Evolutionary conservation across 129 eudicot genomes (phyloP), one percentile per base, ranked within the genome.

Genomic region (Scalesia atractyloides): DNA sequence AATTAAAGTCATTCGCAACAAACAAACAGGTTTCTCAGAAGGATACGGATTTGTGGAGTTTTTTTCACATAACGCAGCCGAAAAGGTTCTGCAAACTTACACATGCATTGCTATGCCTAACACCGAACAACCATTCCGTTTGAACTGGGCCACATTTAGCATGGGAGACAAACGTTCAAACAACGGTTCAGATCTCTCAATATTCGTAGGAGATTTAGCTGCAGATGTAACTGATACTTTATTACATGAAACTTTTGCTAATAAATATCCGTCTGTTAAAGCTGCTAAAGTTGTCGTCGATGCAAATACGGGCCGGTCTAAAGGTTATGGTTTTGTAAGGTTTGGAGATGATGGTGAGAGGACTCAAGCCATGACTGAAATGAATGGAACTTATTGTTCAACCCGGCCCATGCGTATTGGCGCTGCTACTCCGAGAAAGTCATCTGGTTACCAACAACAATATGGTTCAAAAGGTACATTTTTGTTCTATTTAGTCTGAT

Each of bases 111-210:
- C 78, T 30, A 91, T 91, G 97, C 97, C 95, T 54, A 85, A 87
- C 66, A 78, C 95, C 7, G 97, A 91, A 9, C 97, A 87, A 62
- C 87, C 85, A 52, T 91, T 87, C 71, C 89, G 95, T 39, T 68
- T 91, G 83, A 91, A 91, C 82, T 91, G 97, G 97, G 97, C 97
- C 26, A 78, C 97, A 70, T 91, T 91, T 82, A 87, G 97, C 89
- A 84, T 84, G 85, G 97, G 97, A 4, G 97, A 91, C 41, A 91
- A 91, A 74, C 97, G 95, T 13, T 69, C 91, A 49, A 87, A 85
- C 65, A 91, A 83, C 19, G 95, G 95, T 65, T 85, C 97, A 69
- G 97, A 87, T 80, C 95, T 87, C 61, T 91, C 97, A 1, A 91
- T 91, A 77, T 91, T 91, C 79, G 97, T 87, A 56, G 97, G 97